Base-by-base conservation (phyloP, 1,284 basidiomycete genomes). In the Limonomyces culmigenus region DNA sequence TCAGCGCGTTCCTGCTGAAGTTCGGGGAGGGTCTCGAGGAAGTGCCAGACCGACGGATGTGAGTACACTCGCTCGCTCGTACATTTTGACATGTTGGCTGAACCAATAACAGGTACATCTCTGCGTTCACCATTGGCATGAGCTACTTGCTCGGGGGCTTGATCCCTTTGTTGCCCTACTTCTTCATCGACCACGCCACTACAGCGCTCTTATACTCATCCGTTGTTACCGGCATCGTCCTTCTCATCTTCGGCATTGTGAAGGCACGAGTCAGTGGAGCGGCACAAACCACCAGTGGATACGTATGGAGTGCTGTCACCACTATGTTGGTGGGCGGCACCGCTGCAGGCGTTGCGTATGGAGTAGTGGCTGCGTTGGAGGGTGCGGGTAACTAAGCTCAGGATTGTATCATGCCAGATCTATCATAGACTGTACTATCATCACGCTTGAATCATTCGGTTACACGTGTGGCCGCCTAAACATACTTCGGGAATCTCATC, bases 1-100 rank as follows among this genome's bases (percentile, higher is more conserved):
- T 95, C 35, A 91, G 89, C 0, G 74, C 87, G 2, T 96, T 96
- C 61, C 58, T 95, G 47, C 68, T 95, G 47, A 92, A 88, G 56
- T 95, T 95, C 47, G 88, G 89, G 20, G 81, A 87, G 53, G 85
- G 87, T 16, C 54, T 93, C 42, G 87, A 92, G 65, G 89, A 95
- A 40, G 47, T 59, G 19, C 52, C 56, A 19, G 50, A 53, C 4
- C 41, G 42, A 23, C 54, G 57, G 20, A 47, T 59, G 66, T 19
- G 47, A 68, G 30, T 32, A n/a, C n/a, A n/a, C n/a, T n/a, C n/a
- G n/a, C n/a, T n/a, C n/a, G n/a, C n/a, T n/a, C n/a, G n/a, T n/a
- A n/a, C n/a, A n/a, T n/a, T n/a, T 8, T 27, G 10, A 27, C 10
- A 8, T 27, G 25, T 27, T 27, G 25, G n/a, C 8, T 27, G 10